Evolutionary conservation across 495 filamentous ascomycete species (phyloP), one percentile per base, ranked within the genome.

Genomic region (Glarea lozoyensis): DNA sequence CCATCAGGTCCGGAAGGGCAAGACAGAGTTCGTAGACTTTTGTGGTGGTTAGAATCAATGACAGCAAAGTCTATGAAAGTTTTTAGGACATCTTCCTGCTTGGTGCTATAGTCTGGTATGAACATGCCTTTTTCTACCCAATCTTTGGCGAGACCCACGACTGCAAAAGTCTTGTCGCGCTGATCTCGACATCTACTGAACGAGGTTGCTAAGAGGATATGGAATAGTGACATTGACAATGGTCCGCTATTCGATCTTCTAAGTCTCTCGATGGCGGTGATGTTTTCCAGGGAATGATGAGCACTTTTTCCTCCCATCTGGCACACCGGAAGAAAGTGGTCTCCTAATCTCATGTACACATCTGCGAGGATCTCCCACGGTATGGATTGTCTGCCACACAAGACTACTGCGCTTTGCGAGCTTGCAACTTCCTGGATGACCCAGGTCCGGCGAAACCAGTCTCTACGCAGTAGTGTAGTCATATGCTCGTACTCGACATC

Each of bases 381-480:
- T 7, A 41, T 42, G 12, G 15, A 16, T n/a, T 32, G 7, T 1
- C 5, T 1, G 4, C 45, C 45, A 15, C 24, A 34, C 4, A 48
- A 20, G 11, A 48, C 38, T 3, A 36, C 29, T 17, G 45, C 45
- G 11, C 29, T 23, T 20, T 25, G 10, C 13, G 54, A 27, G 20
- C 31, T 41, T 1, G 39, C 45, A 5, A 48, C 38, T 31, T 48
- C 45, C 29, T 62, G 60, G 5, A 61, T 49, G 36, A 58, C 49
- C 57, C 57, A 64, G 6, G 53, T 54, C 1, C 60, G 45, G 9
- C 21, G 31, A 43, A 61, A 63, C 59, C 60, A 63, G 5, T 37
- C 29, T 21, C 57, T 30, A 11, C 38, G 33, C 2, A 61, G 52
- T 40, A 51, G 50, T 40, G 42, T 22, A 37, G 37, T 43, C 40